A percentile compares a stretch with the other conserved stretches of the same genome.
Conservation (phyloP, 441 rosid genomes). For the Aquilaria agallochum region DNA sequence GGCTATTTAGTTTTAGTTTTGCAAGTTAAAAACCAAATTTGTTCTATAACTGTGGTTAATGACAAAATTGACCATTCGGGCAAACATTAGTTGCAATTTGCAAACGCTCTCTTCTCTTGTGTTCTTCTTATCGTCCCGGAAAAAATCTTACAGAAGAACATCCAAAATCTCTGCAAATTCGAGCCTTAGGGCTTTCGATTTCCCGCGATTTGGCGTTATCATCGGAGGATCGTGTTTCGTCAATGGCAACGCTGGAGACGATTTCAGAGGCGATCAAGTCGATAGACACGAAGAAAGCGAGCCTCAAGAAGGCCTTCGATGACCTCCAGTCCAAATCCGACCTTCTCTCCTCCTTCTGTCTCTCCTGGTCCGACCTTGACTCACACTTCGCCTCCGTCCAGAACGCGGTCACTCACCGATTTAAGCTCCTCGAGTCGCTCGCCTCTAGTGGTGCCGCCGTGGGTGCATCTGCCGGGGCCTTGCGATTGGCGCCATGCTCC, state of each 20-base stretch:
- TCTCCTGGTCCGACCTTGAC: conserved; percentile 66
- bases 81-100: too few species aligned
- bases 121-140: too few species aligned
- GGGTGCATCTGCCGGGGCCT: neutral
- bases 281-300: conserved; percentile 49
- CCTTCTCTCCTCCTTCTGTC: conserved; percentile 42
- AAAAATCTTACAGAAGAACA: too few species aligned
- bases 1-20: too few species aligned
- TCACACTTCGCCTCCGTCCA: conserved; percentile 55
- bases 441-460: neutral
- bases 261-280: conserved; percentile 46
- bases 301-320: conserved; percentile 56
- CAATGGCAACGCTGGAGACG: conserved; percentile 30
- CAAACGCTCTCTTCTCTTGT: too few species aligned
- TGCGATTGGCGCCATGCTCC: neutral
- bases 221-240: neutral
- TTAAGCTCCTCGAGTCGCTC: conserved; percentile 42
- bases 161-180: too few species aligned
- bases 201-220: neutral
- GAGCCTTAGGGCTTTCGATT: too few species aligned
- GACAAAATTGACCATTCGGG: too few species aligned
- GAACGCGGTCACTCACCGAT: conserved; percentile 31
- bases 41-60: too few species aligned
- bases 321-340: conserved; percentile 52
- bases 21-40: too few species aligned